Evolutionary conservation across 2,329 filamentous ascomycete genomes (phyloP).

Genomic region (Pezicula rhizophila): DNA sequence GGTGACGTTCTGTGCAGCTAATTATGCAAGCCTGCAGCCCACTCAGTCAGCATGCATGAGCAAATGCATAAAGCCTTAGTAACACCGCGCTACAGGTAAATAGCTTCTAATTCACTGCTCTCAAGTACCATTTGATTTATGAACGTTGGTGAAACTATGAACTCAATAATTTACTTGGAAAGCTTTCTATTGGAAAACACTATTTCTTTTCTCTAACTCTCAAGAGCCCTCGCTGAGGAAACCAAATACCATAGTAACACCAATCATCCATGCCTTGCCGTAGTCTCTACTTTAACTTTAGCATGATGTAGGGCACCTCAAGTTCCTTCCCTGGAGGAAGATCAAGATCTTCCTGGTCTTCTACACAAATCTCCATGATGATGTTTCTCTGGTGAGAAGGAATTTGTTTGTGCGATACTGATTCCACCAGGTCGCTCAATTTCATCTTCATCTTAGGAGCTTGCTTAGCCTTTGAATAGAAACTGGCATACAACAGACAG

Average conservation of each 20-base stretch:
- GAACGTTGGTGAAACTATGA: not conserved
- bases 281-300: conserved; percentile 44
- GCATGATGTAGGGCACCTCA: conserved; percentile 93
- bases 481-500: conserved; percentile 86
- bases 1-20: not conserved
- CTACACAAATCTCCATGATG: conserved; percentile 92
- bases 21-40: not conserved
- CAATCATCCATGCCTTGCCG: conserved; percentile 12
- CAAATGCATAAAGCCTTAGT: conserved; percentile 1
- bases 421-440: conserved; percentile 81
- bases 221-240: conserved; percentile 5
- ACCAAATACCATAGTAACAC: not conserved
- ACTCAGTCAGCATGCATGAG: not conserved
- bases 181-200: not conserved
- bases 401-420: conserved; percentile 85
- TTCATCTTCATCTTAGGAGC: conserved; percentile 80
- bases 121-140: too few relatives aligned
- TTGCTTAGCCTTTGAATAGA: conserved; percentile 72
- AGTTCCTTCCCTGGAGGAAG: conserved; percentile 71
- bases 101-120: too few relatives aligned
- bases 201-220: conserved; percentile 8
- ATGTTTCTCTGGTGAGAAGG: conserved; percentile 90
- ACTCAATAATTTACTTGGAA: not conserved
- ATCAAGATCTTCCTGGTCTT: conserved; percentile 53
- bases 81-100: not conserved